A percentile compares a stretch with the other conserved stretches of the same genome.
These are phyloP conservation scores for Chalciporus chontae DNA, from an alignment of 768 basidiomycete species.

Conservation along the genomic window DNA sequence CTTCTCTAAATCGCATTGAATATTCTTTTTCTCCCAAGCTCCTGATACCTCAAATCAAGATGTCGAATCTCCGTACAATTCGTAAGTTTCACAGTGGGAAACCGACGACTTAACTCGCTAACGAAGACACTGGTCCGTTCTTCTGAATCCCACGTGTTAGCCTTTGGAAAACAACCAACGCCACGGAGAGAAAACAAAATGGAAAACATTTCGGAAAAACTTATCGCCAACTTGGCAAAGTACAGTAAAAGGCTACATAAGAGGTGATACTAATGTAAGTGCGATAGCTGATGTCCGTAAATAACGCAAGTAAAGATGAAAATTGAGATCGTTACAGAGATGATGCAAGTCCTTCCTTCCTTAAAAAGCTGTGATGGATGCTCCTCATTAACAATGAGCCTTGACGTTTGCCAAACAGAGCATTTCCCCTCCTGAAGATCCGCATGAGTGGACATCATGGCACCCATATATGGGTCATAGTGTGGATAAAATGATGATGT, in stretches of 20 bases:
- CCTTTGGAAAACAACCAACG: too few relatives aligned
- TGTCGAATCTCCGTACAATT: not conserved
- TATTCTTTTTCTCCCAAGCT: too few relatives aligned
- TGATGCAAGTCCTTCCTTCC: slow-evolving; percentile 16
- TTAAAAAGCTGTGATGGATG: slow-evolving; percentile 16
- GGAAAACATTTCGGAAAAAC: not conserved
- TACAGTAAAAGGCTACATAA: slow-evolving; percentile 17
- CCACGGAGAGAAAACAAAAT: not conserved
- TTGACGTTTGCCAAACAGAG: slow-evolving; percentile 6
- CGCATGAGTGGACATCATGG: slow-evolving; percentile 3
- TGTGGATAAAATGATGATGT: not conserved
- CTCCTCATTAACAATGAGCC: not conserved
- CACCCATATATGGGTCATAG: slow-evolving; percentile 5
- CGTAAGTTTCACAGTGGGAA: not conserved
- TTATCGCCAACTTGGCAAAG: not conserved
- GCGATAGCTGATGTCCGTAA: slow-evolving; percentile 3
- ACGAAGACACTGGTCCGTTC: not conserved
- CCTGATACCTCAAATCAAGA: not conserved
- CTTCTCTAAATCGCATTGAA: not conserved
- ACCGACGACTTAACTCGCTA: not conserved
- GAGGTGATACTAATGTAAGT: slow-evolving; percentile 1
- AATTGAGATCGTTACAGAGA: slow-evolving; percentile 9
- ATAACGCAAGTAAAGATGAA: slow-evolving; percentile 1
- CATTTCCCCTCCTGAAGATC: not conserved
- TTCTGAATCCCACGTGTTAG: not conserved